Evolutionary conservation across 2,329 filamentous ascomycete genomes (phyloP).

Genomic region (Calonectria pseudoreteaudii): DNA sequence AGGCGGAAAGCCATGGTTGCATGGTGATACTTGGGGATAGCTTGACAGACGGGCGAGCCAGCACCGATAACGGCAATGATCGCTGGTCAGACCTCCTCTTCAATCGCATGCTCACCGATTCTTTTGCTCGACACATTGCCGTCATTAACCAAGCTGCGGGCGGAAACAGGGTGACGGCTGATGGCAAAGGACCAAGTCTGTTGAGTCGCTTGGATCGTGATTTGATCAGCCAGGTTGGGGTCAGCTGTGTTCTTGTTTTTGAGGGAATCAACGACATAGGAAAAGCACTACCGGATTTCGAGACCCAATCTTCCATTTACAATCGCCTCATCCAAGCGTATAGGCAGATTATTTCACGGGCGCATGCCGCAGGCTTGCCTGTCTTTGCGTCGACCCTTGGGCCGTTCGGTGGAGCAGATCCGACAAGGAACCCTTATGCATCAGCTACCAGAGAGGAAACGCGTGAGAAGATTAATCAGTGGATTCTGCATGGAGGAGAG

Average conservation of each 20-base stretch:
- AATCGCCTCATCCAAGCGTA: not conserved
- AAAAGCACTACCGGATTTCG: not conserved
- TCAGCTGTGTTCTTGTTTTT: not conserved
- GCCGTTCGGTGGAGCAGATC: not conserved
- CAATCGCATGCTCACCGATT: constrained; percentile 19
- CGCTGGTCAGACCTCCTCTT: constrained; percentile 11
- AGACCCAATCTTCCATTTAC: not conserved
- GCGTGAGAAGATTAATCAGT: not conserved
- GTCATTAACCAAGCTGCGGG: constrained; percentile 4
- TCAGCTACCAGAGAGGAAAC: not conserved
- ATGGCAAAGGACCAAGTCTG: not conserved
- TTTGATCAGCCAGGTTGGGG: not conserved
- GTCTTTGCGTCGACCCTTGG: not conserved
- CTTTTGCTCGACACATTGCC: not conserved
- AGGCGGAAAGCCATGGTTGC: not conserved
- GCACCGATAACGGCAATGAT: constrained; percentile 2
- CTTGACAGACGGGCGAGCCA: constrained; percentile 1
- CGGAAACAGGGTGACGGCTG: not conserved
- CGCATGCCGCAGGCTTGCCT: not conserved
- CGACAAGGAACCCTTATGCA: not conserved
- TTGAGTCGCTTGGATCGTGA: constrained; percentile 1
- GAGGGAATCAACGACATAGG: constrained; percentile 14
- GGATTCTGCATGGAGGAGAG: not conserved
- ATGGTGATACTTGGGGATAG: not conserved
- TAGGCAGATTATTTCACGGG: not conserved